Conservation (phyloP, 495 filamentous ascomycete genomes). For the Annulohypoxylon maeteangense region DNA sequence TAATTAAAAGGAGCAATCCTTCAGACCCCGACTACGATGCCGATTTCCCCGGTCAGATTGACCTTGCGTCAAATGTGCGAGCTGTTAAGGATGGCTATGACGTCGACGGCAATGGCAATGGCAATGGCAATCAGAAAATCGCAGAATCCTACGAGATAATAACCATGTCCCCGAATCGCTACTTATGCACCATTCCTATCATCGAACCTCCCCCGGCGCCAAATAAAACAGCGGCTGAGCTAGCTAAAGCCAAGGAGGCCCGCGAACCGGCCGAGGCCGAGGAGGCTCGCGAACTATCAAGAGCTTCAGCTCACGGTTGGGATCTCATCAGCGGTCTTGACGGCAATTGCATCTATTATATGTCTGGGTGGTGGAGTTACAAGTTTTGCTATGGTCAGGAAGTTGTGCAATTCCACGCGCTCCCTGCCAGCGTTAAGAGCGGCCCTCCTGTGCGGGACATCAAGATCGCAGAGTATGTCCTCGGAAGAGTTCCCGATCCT, state of each 20-base stretch:
- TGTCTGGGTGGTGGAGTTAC: conserved; percentile 97
- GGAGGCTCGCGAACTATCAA: conserved; percentile 83
- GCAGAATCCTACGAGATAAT: conserved; percentile 76
- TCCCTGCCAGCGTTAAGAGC: conserved; percentile 69
- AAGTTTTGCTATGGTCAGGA: conserved; percentile 91
- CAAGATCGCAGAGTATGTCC: conserved; percentile 78
- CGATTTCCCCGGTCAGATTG: conserved; percentile 49
- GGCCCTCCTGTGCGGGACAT: conserved; percentile 79
- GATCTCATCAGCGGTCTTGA: conserved; percentile 90
- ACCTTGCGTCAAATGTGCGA: conserved; percentile 50
- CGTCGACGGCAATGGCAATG: conserved; percentile 17
- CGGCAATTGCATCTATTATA: conserved; percentile 87
- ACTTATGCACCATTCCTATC: conserved; percentile 86
- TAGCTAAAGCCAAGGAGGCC: conserved; percentile 77
- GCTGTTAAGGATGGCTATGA: conserved; percentile 41
- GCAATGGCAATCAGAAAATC: conserved; percentile 35
- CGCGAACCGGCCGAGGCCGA: conserved; percentile 78
- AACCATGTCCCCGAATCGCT: conserved; percentile 72
- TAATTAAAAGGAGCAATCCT: conserved; percentile 56
- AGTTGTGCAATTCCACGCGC: conserved; percentile 91
- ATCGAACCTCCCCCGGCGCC: conserved; percentile 64
- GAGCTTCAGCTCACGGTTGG: conserved; percentile 85
- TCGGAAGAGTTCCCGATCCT: conserved; percentile 65
- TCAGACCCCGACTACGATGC: conserved; percentile 46
- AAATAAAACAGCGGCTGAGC: conserved; percentile 69